phyloP scores from a whole-genome alignment of 2,329 filamentous ascomycete genomes.

The Paecilomyces formosus region DNA sequence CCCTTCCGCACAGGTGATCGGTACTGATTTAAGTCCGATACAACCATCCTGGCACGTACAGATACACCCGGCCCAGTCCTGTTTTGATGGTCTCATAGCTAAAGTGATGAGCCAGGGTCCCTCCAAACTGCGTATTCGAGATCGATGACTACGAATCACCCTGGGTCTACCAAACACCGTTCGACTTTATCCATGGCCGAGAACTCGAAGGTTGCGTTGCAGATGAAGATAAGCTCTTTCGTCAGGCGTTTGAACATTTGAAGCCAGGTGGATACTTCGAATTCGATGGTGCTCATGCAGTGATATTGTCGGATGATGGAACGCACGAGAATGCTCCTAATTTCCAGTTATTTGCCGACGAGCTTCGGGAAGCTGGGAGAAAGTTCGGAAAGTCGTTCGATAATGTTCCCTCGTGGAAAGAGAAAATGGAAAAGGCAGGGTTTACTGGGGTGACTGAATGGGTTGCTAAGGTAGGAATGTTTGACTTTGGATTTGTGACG shows the following conservation, averaged over 20 bases:
- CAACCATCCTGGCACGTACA: conserved; percentile 12
- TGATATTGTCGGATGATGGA: conserved; percentile 22
- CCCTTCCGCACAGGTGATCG: conserved; percentile 13
- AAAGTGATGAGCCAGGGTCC: conserved; percentile 8
- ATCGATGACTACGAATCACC: conserved; percentile 18
- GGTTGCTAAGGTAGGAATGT: conserved; percentile 7
- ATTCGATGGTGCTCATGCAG: conserved; percentile 25
- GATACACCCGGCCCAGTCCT: not conserved
- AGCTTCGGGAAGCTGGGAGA: conserved; percentile 20
- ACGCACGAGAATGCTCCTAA: conserved; percentile 16
- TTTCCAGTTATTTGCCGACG: conserved; percentile 18
- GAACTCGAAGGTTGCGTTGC: conserved; percentile 14
- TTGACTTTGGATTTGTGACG: conserved; percentile 8
- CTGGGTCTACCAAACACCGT: conserved; percentile 13
- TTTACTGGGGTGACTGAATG: conserved; percentile 10
- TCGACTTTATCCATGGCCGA: conserved; percentile 18
- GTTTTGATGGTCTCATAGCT: not conserved
- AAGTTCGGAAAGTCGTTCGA: conserved; percentile 20
- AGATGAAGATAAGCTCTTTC: conserved; percentile 10
- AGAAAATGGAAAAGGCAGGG: conserved; percentile 6
- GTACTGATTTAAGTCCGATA: conserved; percentile 15
- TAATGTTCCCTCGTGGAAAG: conserved; percentile 12
- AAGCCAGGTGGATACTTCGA: conserved; percentile 43
- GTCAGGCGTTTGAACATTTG: conserved; percentile 17
- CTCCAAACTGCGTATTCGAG: conserved; percentile 17